Percentiles rank a stretch among this genome's conserved stretches.
phyloP scores from a whole-genome alignment of 1,139 yeast species.

The Lodderomyces elongisporus region DNA sequence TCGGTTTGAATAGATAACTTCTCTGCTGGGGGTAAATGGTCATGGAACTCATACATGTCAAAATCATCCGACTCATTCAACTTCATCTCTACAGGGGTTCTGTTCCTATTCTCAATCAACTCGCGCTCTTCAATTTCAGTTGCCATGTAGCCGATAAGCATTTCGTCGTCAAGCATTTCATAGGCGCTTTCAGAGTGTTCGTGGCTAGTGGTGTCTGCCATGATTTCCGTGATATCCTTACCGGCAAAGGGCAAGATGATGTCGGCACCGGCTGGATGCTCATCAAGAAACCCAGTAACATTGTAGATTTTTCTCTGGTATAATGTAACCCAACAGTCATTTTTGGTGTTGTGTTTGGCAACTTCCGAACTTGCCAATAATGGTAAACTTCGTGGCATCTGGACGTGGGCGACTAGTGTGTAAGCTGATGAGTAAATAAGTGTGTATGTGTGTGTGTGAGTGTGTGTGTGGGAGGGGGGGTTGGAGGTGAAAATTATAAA shows the following conservation, averaged over 20 bases:
- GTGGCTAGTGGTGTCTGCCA: conserved; percentile 68
- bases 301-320: conserved; percentile 73
- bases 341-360: conserved; percentile 42
- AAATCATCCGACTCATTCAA: conserved; percentile 17
- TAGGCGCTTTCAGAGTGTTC: conserved; percentile 83
- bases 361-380: conserved; percentile 37
- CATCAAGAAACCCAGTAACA: conserved; percentile 70
- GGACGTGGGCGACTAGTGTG: no score
- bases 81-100: conserved; percentile 40
- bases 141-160: conserved; percentile 46
- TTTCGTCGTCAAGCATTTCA: conserved; percentile 78
- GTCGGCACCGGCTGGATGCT: conserved; percentile 87
- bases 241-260: conserved; percentile 75
- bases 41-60: conserved; percentile 44
- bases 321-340: conserved; percentile 76
- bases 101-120: conserved; percentile 36
- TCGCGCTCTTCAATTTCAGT: conserved; percentile 41
- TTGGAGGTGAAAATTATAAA: background rate
- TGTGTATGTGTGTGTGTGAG: background rate
- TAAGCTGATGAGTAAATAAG: no score
- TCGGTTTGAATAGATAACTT: conserved; percentile 76
- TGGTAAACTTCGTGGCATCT: conserved; percentile 22
- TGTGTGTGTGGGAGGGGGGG: no score
- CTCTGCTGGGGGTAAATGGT: conserved; percentile 65
- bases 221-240: conserved; percentile 70